A percentile compares a stretch with the other conserved stretches of the same genome.
phyloP scores from a whole-genome alignment of 495 filamentous ascomycete genomes.

The Neurospora sublineolata region DNA sequence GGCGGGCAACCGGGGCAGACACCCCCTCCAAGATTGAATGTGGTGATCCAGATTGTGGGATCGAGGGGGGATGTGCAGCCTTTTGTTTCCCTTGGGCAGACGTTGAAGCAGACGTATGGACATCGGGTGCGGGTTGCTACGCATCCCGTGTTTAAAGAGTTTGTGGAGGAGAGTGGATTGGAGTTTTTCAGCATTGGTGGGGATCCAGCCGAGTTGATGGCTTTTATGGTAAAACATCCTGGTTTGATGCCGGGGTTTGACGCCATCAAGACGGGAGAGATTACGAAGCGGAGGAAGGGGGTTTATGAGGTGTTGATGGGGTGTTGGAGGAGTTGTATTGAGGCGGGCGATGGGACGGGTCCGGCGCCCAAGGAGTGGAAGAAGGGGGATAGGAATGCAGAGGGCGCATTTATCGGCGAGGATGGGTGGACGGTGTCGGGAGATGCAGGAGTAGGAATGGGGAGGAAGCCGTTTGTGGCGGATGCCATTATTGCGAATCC shows the following conservation, averaged over 20 bases:
- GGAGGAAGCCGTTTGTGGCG: slow-evolving; percentile 45
- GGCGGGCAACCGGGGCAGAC: slow-evolving; percentile 47
- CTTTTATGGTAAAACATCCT: slow-evolving; percentile 74
- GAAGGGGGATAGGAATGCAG: neutral
- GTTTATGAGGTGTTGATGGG: slow-evolving; percentile 54
- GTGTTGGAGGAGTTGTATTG: slow-evolving; percentile 51
- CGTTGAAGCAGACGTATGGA: slow-evolving; percentile 54
- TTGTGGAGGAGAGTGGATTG: slow-evolving; percentile 52
- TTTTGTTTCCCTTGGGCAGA: slow-evolving; percentile 59
- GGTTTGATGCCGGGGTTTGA: slow-evolving; percentile 56
- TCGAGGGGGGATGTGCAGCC: slow-evolving; percentile 69
- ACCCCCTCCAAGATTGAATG: slow-evolving; percentile 49
- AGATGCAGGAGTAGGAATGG: slow-evolving; percentile 8
- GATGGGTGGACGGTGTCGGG: neutral
- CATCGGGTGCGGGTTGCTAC: slow-evolving; percentile 62
- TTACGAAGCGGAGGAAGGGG: slow-evolving; percentile 43
- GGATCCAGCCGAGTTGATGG: slow-evolving; percentile 64
- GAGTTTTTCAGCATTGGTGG: slow-evolving; percentile 67
- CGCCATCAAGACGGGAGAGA: slow-evolving; percentile 53
- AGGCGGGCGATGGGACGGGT: slow-evolving; percentile 31
- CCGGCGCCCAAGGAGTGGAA: slow-evolving; percentile 5
- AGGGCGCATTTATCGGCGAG: neutral
- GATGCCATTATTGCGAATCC: slow-evolving; percentile 65
- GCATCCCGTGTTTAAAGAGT: slow-evolving; percentile 54
- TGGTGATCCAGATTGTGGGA: slow-evolving; percentile 72